These are phyloP conservation scores for Linum usitatissimum DNA, from an alignment of 345 rosid genomes.

Conservation along the genomic window DNA sequence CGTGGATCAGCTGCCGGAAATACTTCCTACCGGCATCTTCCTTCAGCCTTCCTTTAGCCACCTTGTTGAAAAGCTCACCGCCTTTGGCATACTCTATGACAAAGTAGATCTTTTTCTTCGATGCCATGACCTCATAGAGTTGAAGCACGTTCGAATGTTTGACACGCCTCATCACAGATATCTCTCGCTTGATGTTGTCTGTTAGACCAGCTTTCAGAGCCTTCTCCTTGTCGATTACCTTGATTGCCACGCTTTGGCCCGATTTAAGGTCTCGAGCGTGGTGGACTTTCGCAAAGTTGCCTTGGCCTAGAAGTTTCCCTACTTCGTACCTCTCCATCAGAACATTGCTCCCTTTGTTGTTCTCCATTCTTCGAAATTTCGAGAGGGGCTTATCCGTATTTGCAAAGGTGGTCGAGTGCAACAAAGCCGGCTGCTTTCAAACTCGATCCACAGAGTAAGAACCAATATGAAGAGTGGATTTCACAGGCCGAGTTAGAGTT, in stretches of 20 bases:
- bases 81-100: neutral
- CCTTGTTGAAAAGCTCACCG: neutral
- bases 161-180: neutral
- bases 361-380: neutral
- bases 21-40: neutral
- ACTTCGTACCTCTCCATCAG: neutral
- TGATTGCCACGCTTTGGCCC: neutral
- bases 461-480: neutral
- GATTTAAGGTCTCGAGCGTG: neutral
- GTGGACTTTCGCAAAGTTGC: neutral
- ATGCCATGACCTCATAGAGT: neutral
- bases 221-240: neutral
- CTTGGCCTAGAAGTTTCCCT: neutral
- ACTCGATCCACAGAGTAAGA: neutral
- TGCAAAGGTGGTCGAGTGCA: neutral
- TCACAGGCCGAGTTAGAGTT: neutral
- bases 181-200: neutral
- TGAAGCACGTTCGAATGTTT: neutral
- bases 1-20: neutral
- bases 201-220: neutral
- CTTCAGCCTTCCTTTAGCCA: neutral
- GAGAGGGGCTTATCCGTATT: too few species aligned
- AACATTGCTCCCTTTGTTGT: neutral
- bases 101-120: neutral
- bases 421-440: neutral